These are phyloP conservation scores for Ceratocystiopsis sp. DNA, from an alignment of 2,329 filamentous ascomycete species.

Conservation along the genomic window DNA sequence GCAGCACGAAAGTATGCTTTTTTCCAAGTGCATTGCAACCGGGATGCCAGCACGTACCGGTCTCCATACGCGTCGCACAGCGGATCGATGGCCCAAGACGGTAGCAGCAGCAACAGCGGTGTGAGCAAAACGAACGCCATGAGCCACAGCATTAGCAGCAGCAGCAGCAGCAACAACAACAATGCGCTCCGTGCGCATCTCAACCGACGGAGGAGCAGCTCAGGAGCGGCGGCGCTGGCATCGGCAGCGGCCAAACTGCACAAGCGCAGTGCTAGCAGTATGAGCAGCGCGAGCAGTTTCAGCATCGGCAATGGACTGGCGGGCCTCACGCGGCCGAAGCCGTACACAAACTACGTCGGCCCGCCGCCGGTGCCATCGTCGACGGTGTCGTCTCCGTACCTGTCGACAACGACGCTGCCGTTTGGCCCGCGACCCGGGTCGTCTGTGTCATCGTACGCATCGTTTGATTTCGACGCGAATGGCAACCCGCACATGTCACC, in stretches of 20 bases:
- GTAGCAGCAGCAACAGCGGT: constrained; percentile 14
- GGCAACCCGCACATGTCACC: constrained; percentile 7
- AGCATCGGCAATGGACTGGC: constrained; percentile 9
- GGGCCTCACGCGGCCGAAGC: constrained; percentile 10
- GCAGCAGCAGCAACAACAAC: background rate
- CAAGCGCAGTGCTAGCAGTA: constrained; percentile 9
- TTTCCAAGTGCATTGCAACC: constrained; percentile 35
- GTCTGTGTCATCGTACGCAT: constrained; percentile 10
- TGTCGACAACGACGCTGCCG: constrained; percentile 5
- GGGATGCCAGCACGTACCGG: constrained; percentile 37
- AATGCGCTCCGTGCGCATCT: constrained; percentile 16
- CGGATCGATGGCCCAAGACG: no score
- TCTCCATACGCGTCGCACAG: constrained; percentile 29
- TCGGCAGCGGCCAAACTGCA: constrained; percentile 7
- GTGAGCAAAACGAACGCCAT: constrained; percentile 11
- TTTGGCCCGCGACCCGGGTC: constrained; percentile 8
- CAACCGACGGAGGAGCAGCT: constrained; percentile 4
- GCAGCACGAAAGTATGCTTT: constrained; percentile 34
- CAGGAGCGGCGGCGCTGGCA: constrained; percentile 4
- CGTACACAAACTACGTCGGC: constrained; percentile 12
- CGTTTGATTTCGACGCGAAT: constrained; percentile 9
- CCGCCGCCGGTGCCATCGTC: constrained; percentile 9
- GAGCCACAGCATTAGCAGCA: constrained; percentile 13
- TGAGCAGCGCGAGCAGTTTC: constrained; percentile 10
- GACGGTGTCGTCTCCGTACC: constrained; percentile 9